Evolutionary conservation across 2,329 filamentous ascomycete species (phyloP).

Genomic region (Sarocladium oryzae): DNA sequence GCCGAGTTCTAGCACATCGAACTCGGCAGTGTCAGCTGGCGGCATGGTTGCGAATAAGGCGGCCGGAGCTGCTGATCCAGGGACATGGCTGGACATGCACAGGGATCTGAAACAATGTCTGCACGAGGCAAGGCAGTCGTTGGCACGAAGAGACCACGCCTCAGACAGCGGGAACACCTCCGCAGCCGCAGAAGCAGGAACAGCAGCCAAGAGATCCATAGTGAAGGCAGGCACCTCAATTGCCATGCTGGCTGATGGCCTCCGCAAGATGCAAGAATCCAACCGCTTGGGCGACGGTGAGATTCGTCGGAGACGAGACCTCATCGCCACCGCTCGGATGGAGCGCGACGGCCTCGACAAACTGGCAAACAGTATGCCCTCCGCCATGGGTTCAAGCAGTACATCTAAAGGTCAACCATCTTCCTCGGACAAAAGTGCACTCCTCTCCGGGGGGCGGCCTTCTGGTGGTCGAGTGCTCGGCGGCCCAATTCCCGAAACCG

Average conservation of each 20-base stretch:
- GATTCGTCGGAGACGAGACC: constrained; percentile 62
- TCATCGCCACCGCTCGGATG: constrained; percentile 62
- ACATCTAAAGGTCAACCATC: constrained; percentile 42
- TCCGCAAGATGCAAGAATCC: constrained; percentile 49
- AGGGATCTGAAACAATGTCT: constrained; percentile 61
- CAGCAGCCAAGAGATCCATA: constrained; percentile 68
- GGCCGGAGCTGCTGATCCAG: constrained; percentile 47
- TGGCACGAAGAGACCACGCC: constrained; percentile 59
- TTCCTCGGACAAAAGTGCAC: constrained; percentile 41
- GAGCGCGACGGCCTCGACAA: constrained; percentile 72
- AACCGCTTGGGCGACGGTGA: constrained; percentile 65
- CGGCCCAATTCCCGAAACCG: constrained; percentile 66
- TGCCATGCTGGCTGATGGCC: constrained; percentile 56
- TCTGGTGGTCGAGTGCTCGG: constrained; percentile 60
- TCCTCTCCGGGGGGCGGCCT: constrained; percentile 33
- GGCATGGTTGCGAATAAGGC: constrained; percentile 34
- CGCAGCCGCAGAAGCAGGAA: constrained; percentile 53
- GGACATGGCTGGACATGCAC: constrained; percentile 72
- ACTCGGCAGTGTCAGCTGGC: constrained; percentile 40
- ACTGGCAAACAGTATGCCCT: constrained; percentile 52
- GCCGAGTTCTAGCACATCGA: constrained; percentile 44
- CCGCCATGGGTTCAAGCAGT: constrained; percentile 29
- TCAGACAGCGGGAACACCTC: constrained; percentile 33
- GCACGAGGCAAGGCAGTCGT: constrained; percentile 59
- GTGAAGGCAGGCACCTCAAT: constrained; percentile 62